These are phyloP conservation scores for Hyphopichia buzzinii DNA, from an alignment of 1,139 yeast species.

Conservation along the genomic window DNA sequence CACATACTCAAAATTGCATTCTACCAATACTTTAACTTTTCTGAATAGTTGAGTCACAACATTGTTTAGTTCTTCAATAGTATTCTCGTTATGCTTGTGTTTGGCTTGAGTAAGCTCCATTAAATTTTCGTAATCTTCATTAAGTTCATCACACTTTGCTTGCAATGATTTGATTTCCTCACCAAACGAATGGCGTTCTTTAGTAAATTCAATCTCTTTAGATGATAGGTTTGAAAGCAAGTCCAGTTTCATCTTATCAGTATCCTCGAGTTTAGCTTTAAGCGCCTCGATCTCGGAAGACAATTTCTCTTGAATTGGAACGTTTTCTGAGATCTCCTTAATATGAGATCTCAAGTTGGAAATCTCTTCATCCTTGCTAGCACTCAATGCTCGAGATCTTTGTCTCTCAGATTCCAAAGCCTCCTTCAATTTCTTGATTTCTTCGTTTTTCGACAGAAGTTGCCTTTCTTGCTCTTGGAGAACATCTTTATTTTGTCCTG, in stretches of 20 bases:
- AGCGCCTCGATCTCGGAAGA: conserved; percentile 21
- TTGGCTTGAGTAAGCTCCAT: conserved; percentile 35
- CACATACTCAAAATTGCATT: conserved; percentile 26
- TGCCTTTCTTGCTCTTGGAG: conserved; percentile 5
- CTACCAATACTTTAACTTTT: conserved; percentile 19
- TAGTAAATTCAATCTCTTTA: conserved; percentile 57
- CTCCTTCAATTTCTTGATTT: conserved; percentile 1
- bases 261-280: conserved; percentile 27
- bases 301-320: conserved; percentile 18
- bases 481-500: conserved; percentile 6
- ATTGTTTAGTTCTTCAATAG: conserved; percentile 26
- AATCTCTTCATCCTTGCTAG: conserved; percentile 28
- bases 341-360: conserved; percentile 29
- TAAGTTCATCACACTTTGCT: conserved; percentile 28
- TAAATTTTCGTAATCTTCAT: conserved; percentile 55
- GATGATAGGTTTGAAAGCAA: conserved; percentile 64
- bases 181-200: conserved; percentile 50
- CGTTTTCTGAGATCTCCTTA: conserved; percentile 12
- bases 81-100: conserved; percentile 27
- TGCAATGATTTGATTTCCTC: conserved; percentile 48
- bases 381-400: conserved; percentile 18
- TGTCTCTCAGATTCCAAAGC: conserved; percentile 13
- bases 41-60: conserved; percentile 19
- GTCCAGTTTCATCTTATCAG: conserved; percentile 53
- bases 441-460: not conserved